Percentiles rank a stretch among this genome's conserved stretches.
Evolutionary conservation across 2,329 filamentous ascomycete species (phyloP).

Genomic region (Sclerotinia subarctica): DNA sequence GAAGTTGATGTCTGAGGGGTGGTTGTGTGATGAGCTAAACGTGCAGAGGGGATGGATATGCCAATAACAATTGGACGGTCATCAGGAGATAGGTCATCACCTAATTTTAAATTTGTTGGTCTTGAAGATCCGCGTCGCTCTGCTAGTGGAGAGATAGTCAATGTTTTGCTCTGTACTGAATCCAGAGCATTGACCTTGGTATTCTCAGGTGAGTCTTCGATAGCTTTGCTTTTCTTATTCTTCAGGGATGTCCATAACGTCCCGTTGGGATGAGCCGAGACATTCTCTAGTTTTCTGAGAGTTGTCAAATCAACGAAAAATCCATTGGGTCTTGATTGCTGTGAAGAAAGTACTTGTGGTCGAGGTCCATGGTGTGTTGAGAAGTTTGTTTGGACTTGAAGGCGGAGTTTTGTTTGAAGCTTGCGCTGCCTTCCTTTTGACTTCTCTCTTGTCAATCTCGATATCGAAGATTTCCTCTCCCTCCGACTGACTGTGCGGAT

Average conservation of each 20-base stretch:
- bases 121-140: slow-evolving; percentile 12
- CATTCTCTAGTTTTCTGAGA: slow-evolving; percentile 54
- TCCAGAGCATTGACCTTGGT: neutral
- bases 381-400: slow-evolving; percentile 69
- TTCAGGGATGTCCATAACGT: slow-evolving; percentile 37
- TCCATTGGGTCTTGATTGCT: slow-evolving; percentile 26
- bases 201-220: slow-evolving; percentile 20
- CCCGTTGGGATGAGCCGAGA: slow-evolving; percentile 24
- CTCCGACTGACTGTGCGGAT: slow-evolving; percentile 27
- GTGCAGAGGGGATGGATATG: slow-evolving; percentile 59
- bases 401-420: slow-evolving; percentile 59
- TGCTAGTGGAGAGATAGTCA: slow-evolving; percentile 6
- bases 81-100: slow-evolving; percentile 58
- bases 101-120: slow-evolving; percentile 24
- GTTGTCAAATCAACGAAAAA: slow-evolving; percentile 53
- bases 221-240: slow-evolving; percentile 25
- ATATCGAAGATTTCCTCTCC: slow-evolving; percentile 36
- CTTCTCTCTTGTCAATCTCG: slow-evolving; percentile 44
- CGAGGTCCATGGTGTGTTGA: slow-evolving; percentile 46
- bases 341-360: slow-evolving; percentile 42
- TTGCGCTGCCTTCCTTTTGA: slow-evolving; percentile 60
- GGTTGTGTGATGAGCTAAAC: slow-evolving; percentile 45
- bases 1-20: slow-evolving; percentile 47
- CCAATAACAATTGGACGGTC: slow-evolving; percentile 73
- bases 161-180: neutral